Percentiles rank a stretch among this genome's conserved stretches.
phyloP scores from a whole-genome alignment of 1,139 yeast species.

The Hansenula sp. region DNA sequence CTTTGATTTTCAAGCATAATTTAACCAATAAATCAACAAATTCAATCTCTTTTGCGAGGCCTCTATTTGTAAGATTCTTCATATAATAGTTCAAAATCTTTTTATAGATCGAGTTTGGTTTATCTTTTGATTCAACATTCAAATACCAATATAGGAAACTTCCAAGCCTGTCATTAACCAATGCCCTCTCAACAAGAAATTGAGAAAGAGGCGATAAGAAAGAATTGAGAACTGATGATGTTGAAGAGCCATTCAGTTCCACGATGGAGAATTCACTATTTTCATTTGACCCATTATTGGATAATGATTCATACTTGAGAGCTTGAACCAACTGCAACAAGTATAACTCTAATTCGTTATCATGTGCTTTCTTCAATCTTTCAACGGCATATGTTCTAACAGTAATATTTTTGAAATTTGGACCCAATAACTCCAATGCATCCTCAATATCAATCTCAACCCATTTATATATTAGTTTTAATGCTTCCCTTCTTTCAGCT shows the following conservation, averaged over 20 bases:
- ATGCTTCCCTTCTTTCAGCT: constrained; percentile 72
- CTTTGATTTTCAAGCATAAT: constrained; percentile 39
- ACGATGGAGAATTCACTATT: constrained; percentile 40
- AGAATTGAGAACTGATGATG: constrained; percentile 11
- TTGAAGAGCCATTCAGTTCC: constrained; percentile 23
- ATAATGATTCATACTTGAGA: constrained; percentile 63
- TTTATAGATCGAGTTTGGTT: constrained; percentile 32
- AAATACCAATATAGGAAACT: constrained; percentile 90
- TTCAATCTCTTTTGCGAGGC: constrained; percentile 37
- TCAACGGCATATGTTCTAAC: constrained; percentile 86
- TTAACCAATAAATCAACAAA: constrained; percentile 38
- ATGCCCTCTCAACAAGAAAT: constrained; percentile 72
- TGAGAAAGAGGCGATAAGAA: constrained; percentile 62
- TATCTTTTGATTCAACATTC: constrained; percentile 81
- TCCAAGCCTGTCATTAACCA: constrained; percentile 63
- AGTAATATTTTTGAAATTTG: constrained; percentile 51
- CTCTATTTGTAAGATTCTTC: constrained; percentile 23
- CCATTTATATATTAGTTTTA: constrained; percentile 54
- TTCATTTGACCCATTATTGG: constrained; percentile 1
- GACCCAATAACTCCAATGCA: constrained; percentile 83
- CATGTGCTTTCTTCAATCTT: constrained; percentile 71
- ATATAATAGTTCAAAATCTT: constrained; percentile 30
- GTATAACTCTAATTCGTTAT: constrained; percentile 75
- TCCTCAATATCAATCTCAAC: constrained; percentile 88
- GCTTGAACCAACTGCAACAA: constrained; percentile 91